These are phyloP conservation scores for Saccharomyces jurei DNA, from an alignment of 805 yeast species.

Conservation along the genomic window DNA sequence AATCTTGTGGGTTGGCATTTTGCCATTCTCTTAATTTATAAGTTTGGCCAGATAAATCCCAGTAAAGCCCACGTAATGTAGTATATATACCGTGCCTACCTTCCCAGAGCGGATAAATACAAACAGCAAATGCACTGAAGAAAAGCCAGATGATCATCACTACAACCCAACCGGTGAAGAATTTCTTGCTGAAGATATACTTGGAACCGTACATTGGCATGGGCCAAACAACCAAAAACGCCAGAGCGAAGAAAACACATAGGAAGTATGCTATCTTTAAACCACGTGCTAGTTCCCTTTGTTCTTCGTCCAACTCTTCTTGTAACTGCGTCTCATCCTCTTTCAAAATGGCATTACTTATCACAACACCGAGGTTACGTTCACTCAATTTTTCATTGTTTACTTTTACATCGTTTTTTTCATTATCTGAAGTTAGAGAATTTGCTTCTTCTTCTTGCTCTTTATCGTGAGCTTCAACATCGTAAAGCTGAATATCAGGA, in stretches of 20 bases:
- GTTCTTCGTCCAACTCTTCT: slow-evolving; percentile 41
- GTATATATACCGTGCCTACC: slow-evolving; percentile 60
- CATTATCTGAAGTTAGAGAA: slow-evolving; percentile 3
- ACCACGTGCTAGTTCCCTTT: slow-evolving; percentile 43
- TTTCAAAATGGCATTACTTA: slow-evolving; percentile 27
- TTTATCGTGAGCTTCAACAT: slow-evolving; percentile 8
- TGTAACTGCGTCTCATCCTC: slow-evolving; percentile 13
- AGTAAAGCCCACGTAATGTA: slow-evolving; percentile 68
- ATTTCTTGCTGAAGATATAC: slow-evolving; percentile 64
- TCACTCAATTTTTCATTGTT: slow-evolving; percentile 10
- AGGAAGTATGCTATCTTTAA: slow-evolving; percentile 54
- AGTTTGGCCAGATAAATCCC: slow-evolving; percentile 77
- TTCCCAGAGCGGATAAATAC: slow-evolving; percentile 64
- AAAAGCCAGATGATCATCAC: slow-evolving; percentile 80
- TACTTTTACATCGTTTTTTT: slow-evolving; percentile 4
- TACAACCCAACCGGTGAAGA: slow-evolving; percentile 85
- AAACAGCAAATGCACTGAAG: slow-evolving; percentile 53
- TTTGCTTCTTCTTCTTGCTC: slow-evolving; percentile 3
- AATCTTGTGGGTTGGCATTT: slow-evolving; percentile 56
- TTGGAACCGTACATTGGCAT: slow-evolving; percentile 87
- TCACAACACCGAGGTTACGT: slow-evolving; percentile 1
- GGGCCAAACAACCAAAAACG: slow-evolving; percentile 75
- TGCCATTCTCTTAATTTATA: slow-evolving; percentile 74
- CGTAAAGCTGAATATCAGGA: slow-evolving; percentile 6
- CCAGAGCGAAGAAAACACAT: slow-evolving; percentile 53